Percentiles rank a stretch among this genome's conserved stretches.
These are phyloP conservation scores for Sporothrix brasiliensis DNA, from an alignment of 2,329 filamentous ascomycete genomes.

Conservation along the genomic window DNA sequence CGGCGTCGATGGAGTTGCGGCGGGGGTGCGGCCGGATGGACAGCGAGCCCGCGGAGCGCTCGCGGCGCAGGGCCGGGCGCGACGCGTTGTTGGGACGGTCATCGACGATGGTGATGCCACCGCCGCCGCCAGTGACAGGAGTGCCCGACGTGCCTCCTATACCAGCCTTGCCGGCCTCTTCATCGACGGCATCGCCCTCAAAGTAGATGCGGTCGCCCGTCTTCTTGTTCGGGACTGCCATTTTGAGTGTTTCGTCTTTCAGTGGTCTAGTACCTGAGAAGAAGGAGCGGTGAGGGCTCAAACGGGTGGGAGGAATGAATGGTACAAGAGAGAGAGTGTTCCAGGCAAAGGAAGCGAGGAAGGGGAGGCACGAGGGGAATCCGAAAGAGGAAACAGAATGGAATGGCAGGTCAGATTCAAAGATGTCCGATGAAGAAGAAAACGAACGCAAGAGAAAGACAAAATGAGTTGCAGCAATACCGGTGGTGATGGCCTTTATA, in stretches of 20 bases:
- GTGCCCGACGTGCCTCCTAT: background rate
- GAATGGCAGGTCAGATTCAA: background rate
- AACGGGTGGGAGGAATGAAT: background rate
- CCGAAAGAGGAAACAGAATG: background rate
- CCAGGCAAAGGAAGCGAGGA: background rate
- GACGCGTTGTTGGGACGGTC: conserved; percentile 4
- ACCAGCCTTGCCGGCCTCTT: conserved; percentile 28
- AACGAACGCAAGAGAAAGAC: background rate
- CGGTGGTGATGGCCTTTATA: conserved; percentile 22
- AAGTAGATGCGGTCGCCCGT: conserved; percentile 29
- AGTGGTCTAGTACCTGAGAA: background rate
- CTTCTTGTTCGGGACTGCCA: conserved; percentile 25
- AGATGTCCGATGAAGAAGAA: background rate
- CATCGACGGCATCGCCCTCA: conserved; percentile 24
- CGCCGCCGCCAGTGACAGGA: too few species aligned
- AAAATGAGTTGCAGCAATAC: background rate
- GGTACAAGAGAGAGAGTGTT: background rate
- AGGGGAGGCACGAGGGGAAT: background rate
- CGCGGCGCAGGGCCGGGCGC: conserved; percentile 26
- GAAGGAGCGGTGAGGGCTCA: background rate
- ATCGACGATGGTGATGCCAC: conserved; percentile 20
- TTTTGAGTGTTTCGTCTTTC: background rate
- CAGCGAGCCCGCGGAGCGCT: conserved; percentile 32
- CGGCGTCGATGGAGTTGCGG: conserved; percentile 46
- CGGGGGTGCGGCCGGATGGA: conserved; percentile 34